Base-by-base conservation (phyloP, 352 stramenopile genomes). In the Globisporangium splendens region DNA sequence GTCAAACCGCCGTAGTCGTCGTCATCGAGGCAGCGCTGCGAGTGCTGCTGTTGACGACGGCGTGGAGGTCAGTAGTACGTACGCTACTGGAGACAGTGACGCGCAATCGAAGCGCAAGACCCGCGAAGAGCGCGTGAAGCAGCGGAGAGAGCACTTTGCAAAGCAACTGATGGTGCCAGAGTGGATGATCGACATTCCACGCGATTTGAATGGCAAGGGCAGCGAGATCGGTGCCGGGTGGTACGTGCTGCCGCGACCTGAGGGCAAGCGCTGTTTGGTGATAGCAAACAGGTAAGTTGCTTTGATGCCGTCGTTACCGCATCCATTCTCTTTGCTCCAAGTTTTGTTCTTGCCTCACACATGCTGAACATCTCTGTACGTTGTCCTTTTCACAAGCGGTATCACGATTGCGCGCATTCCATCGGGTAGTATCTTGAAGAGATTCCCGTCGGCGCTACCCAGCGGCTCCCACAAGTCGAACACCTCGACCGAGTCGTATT, bases 241-340 rank as follows among this genome's bases (percentile, higher is more conserved):
- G 91, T 96, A 91, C 57, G 90, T 97, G 61, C 63, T 97, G 59
- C 86, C 91, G 15, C 77, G 89, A n/a, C 91, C 91, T 1, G 91
- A 98, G 53, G 91, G 91, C 51, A 96, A 96, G 69, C 83, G 88
- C 43, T 95, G 87, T 47, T 67, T 98, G 12, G 83, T 98, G 28
- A 82, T 98, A 46, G 74, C 90, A 22, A 88, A 88, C 52, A 83
- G 88, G 77, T 95, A 75, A 46, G 69, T 65, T 31, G 13, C 11
- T 41, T 64, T 8, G 28, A 35, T 35, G 8, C 3, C 28, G 31
- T 11, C 18, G 22, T 62, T 50, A 6, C 50, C 7, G 22, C 43
- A 4, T 14, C 39, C 41, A 24, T 52, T 14, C 38, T 43, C 14
- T 17, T 44, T 44, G 39, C 13, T 44, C 13, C 39, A n/a, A 15